phyloP scores from a whole-genome alignment of 202 grass and related monocot genomes.

The Digitaria exilis region DNA sequence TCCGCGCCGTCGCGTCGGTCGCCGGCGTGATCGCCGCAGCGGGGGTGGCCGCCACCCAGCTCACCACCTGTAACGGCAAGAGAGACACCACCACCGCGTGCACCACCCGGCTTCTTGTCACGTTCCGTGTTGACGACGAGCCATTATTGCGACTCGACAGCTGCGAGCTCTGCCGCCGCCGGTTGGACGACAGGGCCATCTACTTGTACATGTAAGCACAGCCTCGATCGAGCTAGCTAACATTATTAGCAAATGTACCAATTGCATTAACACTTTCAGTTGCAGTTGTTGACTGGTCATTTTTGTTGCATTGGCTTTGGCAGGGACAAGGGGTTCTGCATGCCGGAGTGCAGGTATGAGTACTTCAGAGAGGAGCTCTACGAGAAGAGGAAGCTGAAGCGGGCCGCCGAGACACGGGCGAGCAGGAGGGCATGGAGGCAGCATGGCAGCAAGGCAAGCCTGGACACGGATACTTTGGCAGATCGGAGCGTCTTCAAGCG shows the following conservation, averaged over 20 bases:
- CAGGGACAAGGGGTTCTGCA: constrained; percentile 28
- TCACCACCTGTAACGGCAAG: not conserved
- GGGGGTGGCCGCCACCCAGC: too few species aligned
- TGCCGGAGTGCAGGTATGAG: not conserved
- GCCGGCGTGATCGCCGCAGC: not conserved
- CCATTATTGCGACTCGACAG: not conserved
- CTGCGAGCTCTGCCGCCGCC: not conserved
- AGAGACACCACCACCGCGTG: too few species aligned
- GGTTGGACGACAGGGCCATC: not conserved
- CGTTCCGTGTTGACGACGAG: too few species aligned
- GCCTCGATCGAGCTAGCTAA: too few species aligned
- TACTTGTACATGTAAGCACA: constrained; percentile 24
- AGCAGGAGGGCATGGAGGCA: not conserved
- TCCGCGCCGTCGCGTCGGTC: not conserved
- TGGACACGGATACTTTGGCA: not conserved
- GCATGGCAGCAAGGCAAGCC: not conserved
- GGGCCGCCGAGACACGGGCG: not conserved
- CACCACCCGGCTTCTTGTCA: too few species aligned
- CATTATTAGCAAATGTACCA: too few species aligned
- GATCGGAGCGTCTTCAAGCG: not conserved
- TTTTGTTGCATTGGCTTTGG: not conserved
- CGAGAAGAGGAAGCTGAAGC: not conserved
- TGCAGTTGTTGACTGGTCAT: not conserved
- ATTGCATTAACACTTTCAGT: not conserved
- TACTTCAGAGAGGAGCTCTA: not conserved